Evolutionary conservation across 1,284 basidiomycete genomes (phyloP), one percentile per base, ranked within the genome.

Genomic region (Clitocybe nebularis): DNA sequence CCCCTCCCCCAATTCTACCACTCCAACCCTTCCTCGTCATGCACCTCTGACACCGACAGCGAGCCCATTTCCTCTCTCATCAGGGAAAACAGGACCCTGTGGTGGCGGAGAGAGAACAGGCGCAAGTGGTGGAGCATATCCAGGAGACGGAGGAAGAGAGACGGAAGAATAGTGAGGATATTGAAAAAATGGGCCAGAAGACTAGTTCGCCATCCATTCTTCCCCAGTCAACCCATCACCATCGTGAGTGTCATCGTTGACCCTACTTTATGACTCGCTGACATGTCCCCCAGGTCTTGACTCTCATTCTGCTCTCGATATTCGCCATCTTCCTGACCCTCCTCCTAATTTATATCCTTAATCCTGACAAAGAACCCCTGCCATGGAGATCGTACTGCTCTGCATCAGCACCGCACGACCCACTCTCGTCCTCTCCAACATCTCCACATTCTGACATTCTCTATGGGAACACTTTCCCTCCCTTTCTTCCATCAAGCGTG

Each of bases 311-410:
- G 41, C 73, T 89, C 54, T 77, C 81, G 43, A 70, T 85, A 44
- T 81, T 93, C 56, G 80, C 81, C 45, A 77, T 90, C 48, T 82
- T 81, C 51, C 73, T 89, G 51, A 86, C 89, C 44, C 78, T 91
- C 45, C 72, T 89, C 42, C 76, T 97, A 62, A 93, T 93, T 60
- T 88, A 95, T 63, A 79, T 94, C 49, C 79, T 97, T 58, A 94
- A 97, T 60, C 92, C 93, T 34, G 95, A 99, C 74, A 97, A 97
- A 63, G 86, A 89, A 44, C 86, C 92, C 10, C 67, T 95, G 21
- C 93, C 94, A 32, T 99, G 93, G 93, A 81, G 93, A 51, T 81
- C 84, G 19, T 95, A 95, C 62, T 98, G 95, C 64, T 77, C 86
- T 40, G 68, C 81, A 48, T 75, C 81, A 29, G 50, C 69, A 52